phyloP scores from a whole-genome alignment of 768 basidiomycete genomes.

The Mycena vulgaris region DNA sequence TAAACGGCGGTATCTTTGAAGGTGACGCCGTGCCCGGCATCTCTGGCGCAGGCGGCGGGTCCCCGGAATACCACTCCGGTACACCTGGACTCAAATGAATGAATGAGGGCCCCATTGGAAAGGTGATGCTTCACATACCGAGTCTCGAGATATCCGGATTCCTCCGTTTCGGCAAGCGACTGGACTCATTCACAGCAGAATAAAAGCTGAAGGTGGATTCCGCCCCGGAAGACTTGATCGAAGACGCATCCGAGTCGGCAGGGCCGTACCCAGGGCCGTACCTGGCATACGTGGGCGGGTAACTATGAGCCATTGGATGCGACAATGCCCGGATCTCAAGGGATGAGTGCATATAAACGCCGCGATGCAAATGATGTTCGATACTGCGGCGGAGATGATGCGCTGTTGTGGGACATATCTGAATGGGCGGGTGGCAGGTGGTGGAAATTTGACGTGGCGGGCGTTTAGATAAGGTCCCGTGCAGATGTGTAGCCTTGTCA shows the following conservation, averaged over 20 bases:
- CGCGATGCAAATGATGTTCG: too few species aligned
- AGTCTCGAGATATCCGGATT: constrained; percentile 27
- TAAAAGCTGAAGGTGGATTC: constrained; percentile 35
- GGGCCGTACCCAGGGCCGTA: too few species aligned
- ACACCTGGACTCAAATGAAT: constrained; percentile 1
- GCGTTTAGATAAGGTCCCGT: too few species aligned
- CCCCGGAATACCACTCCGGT: constrained; percentile 30
- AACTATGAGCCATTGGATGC: too few species aligned
- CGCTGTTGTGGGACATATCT: too few species aligned
- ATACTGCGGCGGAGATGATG: too few species aligned
- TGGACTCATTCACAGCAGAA: constrained; percentile 20
- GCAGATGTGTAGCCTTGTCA: too few species aligned
- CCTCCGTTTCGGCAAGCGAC: constrained; percentile 31
- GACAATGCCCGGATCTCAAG: too few species aligned
- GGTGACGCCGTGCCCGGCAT: constrained; percentile 30
- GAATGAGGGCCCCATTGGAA: not conserved
- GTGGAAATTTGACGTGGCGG: too few species aligned
- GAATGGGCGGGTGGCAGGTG: not conserved
- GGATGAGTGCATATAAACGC: too few species aligned
- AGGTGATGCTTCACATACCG: not conserved
- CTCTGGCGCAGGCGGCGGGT: constrained; percentile 19
- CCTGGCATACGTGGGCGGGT: too few species aligned
- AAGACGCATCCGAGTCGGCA: constrained; percentile 19
- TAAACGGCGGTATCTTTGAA: not conserved
- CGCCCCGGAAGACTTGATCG: constrained; percentile 24